phyloP scores from a whole-genome alignment of 1,284 basidiomycete species.

The Sanghuangporus sanghuang region DNA sequence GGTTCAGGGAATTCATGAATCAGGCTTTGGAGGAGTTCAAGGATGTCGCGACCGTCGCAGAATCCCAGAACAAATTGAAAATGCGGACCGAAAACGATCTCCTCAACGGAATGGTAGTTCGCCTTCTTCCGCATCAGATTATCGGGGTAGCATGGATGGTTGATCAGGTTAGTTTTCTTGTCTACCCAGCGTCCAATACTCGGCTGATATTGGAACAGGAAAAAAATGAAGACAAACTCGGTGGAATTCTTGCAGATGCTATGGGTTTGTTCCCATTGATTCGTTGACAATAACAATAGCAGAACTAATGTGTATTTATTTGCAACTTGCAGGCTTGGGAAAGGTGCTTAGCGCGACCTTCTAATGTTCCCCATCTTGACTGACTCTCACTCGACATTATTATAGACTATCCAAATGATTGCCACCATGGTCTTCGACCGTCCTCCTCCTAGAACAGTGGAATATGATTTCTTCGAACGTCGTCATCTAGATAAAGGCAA shows the following conservation, averaged over 20 bases:
- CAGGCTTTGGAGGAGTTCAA: conserved; percentile 20
- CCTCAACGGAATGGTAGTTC: conserved; percentile 59
- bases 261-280: conserved; percentile 26
- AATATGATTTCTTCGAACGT: conserved; percentile 1
- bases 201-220: background rate
- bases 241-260: conserved; percentile 23
- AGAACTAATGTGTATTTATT: conserved; percentile 30
- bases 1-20: conserved; percentile 19
- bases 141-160: conserved; percentile 64
- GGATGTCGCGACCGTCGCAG: conserved; percentile 18
- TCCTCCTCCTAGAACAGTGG: conserved; percentile 25
- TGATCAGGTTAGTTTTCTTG: conserved; percentile 8
- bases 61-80: conserved; percentile 19
- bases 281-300: conserved; percentile 31
- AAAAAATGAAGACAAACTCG: conserved; percentile 25
- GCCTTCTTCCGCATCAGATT: conserved; percentile 62
- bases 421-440: conserved; percentile 62
- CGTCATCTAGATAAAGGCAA: background rate
- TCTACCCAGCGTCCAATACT: background rate
- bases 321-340: conserved; percentile 45
- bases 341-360: conserved; percentile 35
- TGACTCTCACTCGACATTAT: conserved; percentile 2
- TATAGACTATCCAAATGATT: conserved; percentile 54
- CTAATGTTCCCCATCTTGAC: background rate
- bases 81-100: conserved; percentile 35